Evolutionary conservation across 2,329 filamentous ascomycete genomes (phyloP), one percentile per base, ranked within the genome.

Genomic region (Xylariaceae sp.): DNA sequence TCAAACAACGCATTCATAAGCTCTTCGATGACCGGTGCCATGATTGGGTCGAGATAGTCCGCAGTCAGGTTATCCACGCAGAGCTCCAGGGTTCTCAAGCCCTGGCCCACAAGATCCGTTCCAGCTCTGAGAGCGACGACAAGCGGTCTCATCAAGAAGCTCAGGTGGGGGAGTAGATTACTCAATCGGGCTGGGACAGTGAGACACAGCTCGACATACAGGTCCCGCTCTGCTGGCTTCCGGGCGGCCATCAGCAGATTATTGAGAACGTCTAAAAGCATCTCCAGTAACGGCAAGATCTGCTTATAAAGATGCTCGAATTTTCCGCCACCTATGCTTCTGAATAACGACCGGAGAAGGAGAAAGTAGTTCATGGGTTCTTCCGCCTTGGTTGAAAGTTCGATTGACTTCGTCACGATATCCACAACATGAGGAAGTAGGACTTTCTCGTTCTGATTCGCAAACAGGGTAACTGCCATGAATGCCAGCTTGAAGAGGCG

Each of bases 301-400:
- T 97, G 91, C 68, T 98, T 98, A 64, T 99, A 99, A 1, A 98
- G 74, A 52, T 96, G 87, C 69, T 99, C 93, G 52, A 98, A 99
- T 48, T 95, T 86, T 7, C 93, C 94, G 37, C 93, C 94, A 17
- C 93, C 93, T 39, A 99, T 99, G 60, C 91, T 97, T 42, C 93
- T 74, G 64, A 99, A 99, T 2, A 99, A 71, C 0, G 90, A 96
- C 26, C 93, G 79, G 30, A 99, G 72, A 2, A 99, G 77, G 9
- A 96, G 74, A 65, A 98, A 99, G 66, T 98, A 98, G 64, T 99
- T 98, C 79, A 96, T 95, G 0, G 94, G 94, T 60, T 97, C 91
- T 56, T 96, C 89, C 0, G 93, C 94, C 43, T 86, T 94, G 6
- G 93, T 95, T 1, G 91, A 96, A 29, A 97, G 72, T 64, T 97